These are phyloP conservation scores for Hammondia hammondi DNA, from an alignment of 169 alveolate species.

Conservation along the genomic window DNA sequence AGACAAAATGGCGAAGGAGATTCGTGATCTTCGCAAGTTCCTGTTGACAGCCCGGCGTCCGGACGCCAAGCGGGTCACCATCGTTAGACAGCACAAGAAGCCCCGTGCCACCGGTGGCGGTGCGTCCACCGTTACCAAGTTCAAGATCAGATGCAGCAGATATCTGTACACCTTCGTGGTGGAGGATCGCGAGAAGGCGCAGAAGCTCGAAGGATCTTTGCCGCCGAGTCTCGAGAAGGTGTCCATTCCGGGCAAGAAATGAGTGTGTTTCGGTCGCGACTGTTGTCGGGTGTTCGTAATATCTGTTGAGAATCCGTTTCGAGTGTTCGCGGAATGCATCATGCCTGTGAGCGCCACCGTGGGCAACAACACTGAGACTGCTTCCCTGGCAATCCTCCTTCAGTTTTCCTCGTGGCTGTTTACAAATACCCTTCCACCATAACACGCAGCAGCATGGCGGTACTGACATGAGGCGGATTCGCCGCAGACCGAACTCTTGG, in stretches of 20 bases:
- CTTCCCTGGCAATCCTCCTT: background rate
- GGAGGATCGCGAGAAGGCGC: conserved; percentile 93
- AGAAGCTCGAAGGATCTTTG: conserved; percentile 89
- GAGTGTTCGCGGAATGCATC: background rate
- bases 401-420: background rate
- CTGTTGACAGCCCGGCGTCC: conserved; percentile 52
- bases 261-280: background rate
- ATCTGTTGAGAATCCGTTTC: background rate
- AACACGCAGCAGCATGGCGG: too few species aligned
- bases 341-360: background rate
- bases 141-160: conserved; percentile 93
- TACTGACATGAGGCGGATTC: too few species aligned
- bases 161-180: conserved; percentile 93
- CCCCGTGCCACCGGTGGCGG: conserved; percentile 26
- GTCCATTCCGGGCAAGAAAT: conserved; percentile 40
- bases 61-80: conserved; percentile 49
- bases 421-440: background rate
- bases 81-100: conserved; percentile 1
- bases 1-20: conserved; percentile 50
- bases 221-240: conserved; percentile 80
- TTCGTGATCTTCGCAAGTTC: conserved; percentile 54
- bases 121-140: conserved; percentile 76
- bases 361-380: background rate
- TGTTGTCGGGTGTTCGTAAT: background rate
- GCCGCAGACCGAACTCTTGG: too few species aligned